Conservation (phyloP, 179 eudicot species). For the Actinidia chinensis region DNA sequence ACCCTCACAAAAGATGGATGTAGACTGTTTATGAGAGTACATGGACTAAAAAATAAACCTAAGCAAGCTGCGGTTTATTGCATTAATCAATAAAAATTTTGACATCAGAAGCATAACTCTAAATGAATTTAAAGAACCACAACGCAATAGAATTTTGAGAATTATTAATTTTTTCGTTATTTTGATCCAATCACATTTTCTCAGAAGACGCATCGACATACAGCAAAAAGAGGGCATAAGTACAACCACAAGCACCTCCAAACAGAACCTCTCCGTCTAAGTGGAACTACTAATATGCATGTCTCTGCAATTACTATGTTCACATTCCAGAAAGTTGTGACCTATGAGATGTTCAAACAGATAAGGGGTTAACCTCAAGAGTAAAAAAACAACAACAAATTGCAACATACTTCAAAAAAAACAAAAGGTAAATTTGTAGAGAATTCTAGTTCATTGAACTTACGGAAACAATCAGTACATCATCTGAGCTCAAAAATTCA, state of each 20-base stretch:
- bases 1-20: neutral
- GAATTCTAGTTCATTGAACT: no score
- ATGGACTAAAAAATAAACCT: no score
- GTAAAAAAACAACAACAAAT: no score
- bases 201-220: neutral
- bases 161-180: neutral
- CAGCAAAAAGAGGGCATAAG: neutral
- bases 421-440: no score
- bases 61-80: no score
- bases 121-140: neutral
- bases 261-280: neutral
- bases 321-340: neutral
- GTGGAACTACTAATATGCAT: neutral
- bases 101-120: neutral
- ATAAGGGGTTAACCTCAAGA: neutral
- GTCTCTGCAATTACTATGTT: neutral
- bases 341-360: neutral
- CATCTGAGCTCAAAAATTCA: conserved; percentile 19
- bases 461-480: neutral
- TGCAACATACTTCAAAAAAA: no score
- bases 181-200: neutral
- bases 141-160: no score
- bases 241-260: neutral
- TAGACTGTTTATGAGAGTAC: neutral
- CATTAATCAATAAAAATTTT: neutral